phyloP scores from a whole-genome alignment of 371 early-diverging fungal species.

The Mortierella sp. region DNA sequence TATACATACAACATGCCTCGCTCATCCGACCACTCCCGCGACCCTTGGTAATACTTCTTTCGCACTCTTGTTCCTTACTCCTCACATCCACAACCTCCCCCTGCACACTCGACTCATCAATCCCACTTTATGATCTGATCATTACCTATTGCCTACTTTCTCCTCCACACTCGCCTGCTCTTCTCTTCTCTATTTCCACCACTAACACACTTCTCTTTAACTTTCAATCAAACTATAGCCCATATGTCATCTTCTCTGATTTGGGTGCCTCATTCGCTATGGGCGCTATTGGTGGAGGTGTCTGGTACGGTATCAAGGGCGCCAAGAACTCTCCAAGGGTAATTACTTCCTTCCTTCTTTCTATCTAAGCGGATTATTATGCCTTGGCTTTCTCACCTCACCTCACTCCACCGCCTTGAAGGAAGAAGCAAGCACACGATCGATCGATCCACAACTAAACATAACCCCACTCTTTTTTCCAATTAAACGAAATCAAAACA shows the following conservation, averaged over 20 bases:
- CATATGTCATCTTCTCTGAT: slow-evolving; percentile 97
- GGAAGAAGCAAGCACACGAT: background rate
- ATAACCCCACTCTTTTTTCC: slow-evolving; percentile 1
- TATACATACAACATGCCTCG: slow-evolving; percentile 44
- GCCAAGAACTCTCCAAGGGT: slow-evolving; percentile 96
- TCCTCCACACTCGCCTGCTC: background rate
- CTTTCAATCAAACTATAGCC: slow-evolving; percentile 65
- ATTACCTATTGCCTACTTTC: background rate
- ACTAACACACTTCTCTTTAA: background rate
- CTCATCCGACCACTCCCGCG: slow-evolving; percentile 58
- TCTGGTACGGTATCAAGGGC: slow-evolving; percentile 97
- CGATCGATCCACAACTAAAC: background rate
- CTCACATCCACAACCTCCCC: background rate
- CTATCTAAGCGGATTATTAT: slow-evolving; percentile 5
- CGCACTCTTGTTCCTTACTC: background rate
- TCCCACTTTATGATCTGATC: slow-evolving; percentile 3
- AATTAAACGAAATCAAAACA: background rate
- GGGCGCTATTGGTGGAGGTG: slow-evolving; percentile 97
- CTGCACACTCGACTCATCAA: background rate
- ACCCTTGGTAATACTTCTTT: slow-evolving; percentile 43
- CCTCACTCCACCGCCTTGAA: background rate
- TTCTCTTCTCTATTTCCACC: background rate
- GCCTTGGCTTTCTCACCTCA: background rate
- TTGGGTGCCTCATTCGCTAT: slow-evolving; percentile 97
- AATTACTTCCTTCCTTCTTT: slow-evolving; percentile 42